Percentiles rank a stretch among this genome's conserved stretches.
Evolutionary conservation across 257 asterid genomes (phyloP).

Genomic region (Rehmannia glutinosa): DNA sequence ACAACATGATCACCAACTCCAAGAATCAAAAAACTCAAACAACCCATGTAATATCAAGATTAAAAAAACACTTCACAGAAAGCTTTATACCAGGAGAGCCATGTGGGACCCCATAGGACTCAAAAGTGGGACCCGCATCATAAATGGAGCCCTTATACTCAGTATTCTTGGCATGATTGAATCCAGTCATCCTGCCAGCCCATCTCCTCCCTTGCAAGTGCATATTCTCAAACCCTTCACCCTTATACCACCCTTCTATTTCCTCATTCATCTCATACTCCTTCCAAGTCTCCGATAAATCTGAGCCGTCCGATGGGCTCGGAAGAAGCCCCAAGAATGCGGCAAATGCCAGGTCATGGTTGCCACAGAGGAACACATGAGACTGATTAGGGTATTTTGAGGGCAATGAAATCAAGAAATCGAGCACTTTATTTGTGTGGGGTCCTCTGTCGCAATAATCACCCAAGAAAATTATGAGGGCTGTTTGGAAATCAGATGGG

Average conservation of each 20-base stretch:
- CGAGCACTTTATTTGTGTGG: constrained; percentile 51
- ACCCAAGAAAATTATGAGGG: constrained; percentile 78
- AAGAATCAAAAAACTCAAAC: neutral
- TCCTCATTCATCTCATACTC: constrained; percentile 72
- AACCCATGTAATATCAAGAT: neutral
- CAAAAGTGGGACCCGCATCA: constrained; percentile 81
- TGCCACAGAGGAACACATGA: constrained; percentile 83
- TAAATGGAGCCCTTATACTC: constrained; percentile 83
- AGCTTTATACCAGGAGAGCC: constrained; percentile 88
- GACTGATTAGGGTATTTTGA: constrained; percentile 72
- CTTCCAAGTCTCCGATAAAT: constrained; percentile 77
- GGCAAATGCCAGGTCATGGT: constrained; percentile 80
- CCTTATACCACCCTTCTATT: constrained; percentile 88
- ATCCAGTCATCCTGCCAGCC: constrained; percentile 77
- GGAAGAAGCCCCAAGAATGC: constrained; percentile 90
- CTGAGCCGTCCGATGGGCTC: constrained; percentile 66
- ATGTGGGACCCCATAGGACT: constrained; percentile 85
- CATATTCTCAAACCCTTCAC: constrained; percentile 79
- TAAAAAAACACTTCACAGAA: neutral
- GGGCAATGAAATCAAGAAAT: constrained; percentile 72
- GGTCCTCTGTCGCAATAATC: constrained; percentile 95
- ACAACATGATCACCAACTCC: no score
- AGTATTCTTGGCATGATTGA: constrained; percentile 54
- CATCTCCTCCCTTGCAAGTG: constrained; percentile 92
- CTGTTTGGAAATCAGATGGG: constrained; percentile 64